A percentile compares a stretch with the other conserved stretches of the same genome.
These are phyloP conservation scores for Rubia balearica DNA, from an alignment of 305 asterid genomes.

Conservation along the genomic window DNA sequence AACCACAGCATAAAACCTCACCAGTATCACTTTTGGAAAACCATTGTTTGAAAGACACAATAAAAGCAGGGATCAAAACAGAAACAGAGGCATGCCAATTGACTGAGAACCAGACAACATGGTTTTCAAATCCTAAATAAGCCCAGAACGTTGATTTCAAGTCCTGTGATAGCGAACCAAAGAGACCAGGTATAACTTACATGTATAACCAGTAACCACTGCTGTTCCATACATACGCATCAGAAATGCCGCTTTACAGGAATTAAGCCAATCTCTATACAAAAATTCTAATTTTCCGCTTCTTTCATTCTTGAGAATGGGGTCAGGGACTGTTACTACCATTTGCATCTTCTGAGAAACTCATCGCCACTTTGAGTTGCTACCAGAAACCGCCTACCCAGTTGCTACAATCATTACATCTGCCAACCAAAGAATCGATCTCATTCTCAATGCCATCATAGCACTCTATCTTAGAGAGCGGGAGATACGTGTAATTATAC, in stretches of 20 bases:
- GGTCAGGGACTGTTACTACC: conserved; percentile 16
- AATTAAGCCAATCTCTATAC: conserved; percentile 21
- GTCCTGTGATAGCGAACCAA: neutral
- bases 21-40: neutral
- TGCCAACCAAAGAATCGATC: conserved; percentile 2
- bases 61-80: too few relatives aligned
- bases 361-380: neutral
- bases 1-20: too few relatives aligned
- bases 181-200: conserved; percentile 7
- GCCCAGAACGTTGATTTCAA: neutral
- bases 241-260: conserved; percentile 17
- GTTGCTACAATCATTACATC: conserved; percentile 17
- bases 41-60: neutral
- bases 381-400: conserved; percentile 27
- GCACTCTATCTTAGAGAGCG: neutral
- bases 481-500: too few relatives aligned
- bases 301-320: neutral
- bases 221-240: conserved; percentile 1
- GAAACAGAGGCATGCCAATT: too few relatives aligned
- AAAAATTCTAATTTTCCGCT: conserved; percentile 9
- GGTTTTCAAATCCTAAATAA: neutral
- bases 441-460: neutral
- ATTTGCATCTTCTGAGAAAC: conserved; percentile 4
- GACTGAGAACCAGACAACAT: neutral
- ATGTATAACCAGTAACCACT: conserved; percentile 18